These are phyloP conservation scores for Talaromyces albobiverticillius DNA, from an alignment of 2,329 filamentous ascomycete genomes.

Conservation along the genomic window DNA sequence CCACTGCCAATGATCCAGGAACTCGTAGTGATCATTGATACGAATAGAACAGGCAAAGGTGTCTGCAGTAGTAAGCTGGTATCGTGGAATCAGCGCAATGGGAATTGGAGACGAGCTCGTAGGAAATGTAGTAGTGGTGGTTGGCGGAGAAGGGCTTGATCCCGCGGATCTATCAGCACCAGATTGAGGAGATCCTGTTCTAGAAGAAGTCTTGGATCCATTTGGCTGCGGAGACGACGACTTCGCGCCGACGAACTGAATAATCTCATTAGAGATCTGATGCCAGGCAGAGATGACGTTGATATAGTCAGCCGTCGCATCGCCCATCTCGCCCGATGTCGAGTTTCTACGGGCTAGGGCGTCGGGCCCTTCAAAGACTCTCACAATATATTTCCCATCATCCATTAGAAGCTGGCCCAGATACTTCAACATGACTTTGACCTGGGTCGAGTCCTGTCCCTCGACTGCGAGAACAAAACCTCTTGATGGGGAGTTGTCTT, in stretches of 20 bases:
- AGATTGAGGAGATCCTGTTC: slow-evolving; percentile 10
- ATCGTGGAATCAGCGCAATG: slow-evolving; percentile 73
- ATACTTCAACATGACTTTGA: slow-evolving; percentile 63
- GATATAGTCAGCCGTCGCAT: slow-evolving; percentile 59
- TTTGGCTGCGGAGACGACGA: slow-evolving; percentile 19
- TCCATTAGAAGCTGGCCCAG: slow-evolving; percentile 55
- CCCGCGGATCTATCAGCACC: slow-evolving; percentile 27
- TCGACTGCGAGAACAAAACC: slow-evolving; percentile 83
- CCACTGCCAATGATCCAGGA: slow-evolving; percentile 96
- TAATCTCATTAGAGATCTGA: slow-evolving; percentile 68
- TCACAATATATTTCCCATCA: slow-evolving; percentile 51
- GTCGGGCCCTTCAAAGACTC: slow-evolving; percentile 48
- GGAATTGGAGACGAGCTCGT: slow-evolving; percentile 47
- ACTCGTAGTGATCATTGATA: slow-evolving; percentile 72
- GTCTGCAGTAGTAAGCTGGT: slow-evolving; percentile 76
- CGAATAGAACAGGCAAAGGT: slow-evolving; percentile 69
- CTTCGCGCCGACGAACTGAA: slow-evolving; percentile 50
- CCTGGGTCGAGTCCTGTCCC: slow-evolving; percentile 64
- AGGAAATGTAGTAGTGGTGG: not conserved
- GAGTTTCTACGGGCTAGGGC: slow-evolving; percentile 21
- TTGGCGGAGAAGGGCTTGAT: slow-evolving; percentile 15
- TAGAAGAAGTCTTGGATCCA: slow-evolving; percentile 16
- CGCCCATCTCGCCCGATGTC: slow-evolving; percentile 36
- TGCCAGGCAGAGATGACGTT: slow-evolving; percentile 72
- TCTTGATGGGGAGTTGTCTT: slow-evolving; percentile 46